phyloP scores from a whole-genome alignment of 345 rosid species.

The Citrus cavaleriei region DNA sequence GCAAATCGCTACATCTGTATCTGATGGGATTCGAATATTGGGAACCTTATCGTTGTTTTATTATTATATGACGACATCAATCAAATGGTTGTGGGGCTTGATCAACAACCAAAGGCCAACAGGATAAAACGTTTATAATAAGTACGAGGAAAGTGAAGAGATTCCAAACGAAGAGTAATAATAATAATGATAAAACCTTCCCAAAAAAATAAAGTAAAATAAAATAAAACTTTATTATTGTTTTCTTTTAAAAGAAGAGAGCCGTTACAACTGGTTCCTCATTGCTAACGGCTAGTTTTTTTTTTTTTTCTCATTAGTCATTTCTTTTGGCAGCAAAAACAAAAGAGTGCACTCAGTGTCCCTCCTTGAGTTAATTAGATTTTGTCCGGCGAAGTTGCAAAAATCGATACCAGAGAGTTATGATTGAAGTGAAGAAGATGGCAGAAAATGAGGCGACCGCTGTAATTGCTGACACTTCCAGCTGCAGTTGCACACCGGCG shows the following conservation, averaged over 20 bases:
- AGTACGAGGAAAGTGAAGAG: not conserved
- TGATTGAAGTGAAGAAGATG: not conserved
- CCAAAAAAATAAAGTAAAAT: too few relatives aligned
- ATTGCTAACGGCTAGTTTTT: constrained; percentile 21
- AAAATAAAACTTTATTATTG: too few relatives aligned
- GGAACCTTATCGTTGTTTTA: too few relatives aligned
- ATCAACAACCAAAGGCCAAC: not conserved
- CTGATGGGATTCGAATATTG: too few relatives aligned
- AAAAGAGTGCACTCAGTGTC: not conserved
- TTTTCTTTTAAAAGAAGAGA: constrained; percentile 2
- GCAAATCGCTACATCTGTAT: too few relatives aligned
- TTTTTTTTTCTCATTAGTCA: not conserved
- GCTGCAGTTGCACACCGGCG: constrained; percentile 15
- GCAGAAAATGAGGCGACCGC: not conserved
- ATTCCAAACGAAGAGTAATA: too few relatives aligned
- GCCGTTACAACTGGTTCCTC: constrained; percentile 10
- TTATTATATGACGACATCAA: not conserved
- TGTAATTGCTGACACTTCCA: not conserved
- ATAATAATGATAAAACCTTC: too few relatives aligned
- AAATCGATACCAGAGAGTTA: not conserved
- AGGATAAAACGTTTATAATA: not conserved
- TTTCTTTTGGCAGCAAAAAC: not conserved
- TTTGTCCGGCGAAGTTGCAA: not conserved
- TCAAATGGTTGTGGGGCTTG: not conserved
- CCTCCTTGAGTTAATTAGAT: not conserved